phyloP scores from a whole-genome alignment of 176 grass and related monocot genomes.

The Eremochloa ophiuroides region DNA sequence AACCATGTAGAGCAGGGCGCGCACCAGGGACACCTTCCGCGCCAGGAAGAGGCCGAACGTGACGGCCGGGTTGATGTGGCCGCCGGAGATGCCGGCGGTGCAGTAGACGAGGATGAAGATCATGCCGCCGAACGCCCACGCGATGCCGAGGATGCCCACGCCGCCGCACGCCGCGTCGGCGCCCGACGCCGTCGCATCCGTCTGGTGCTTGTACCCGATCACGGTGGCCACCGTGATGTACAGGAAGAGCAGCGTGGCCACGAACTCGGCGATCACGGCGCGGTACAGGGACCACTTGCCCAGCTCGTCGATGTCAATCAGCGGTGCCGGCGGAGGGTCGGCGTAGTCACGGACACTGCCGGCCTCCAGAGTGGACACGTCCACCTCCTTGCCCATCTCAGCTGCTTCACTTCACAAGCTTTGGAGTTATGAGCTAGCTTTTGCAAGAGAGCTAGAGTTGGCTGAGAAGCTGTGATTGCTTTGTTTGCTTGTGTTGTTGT shows the following conservation, averaged over 20 bases:
- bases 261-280: constrained; percentile 57
- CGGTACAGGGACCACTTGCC: constrained; percentile 63
- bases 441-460: neutral
- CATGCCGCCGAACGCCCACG: constrained; percentile 83
- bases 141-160: constrained; percentile 66
- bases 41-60: constrained; percentile 79
- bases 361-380: constrained; percentile 24
- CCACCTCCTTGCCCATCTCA: constrained; percentile 40
- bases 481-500: neutral
- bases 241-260: constrained; percentile 60
- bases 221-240: constrained; percentile 52
- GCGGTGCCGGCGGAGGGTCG: constrained; percentile 39
- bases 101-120: constrained; percentile 98
- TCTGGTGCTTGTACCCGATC: constrained; percentile 51
- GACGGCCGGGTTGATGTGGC: constrained; percentile 42
- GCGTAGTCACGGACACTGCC: constrained; percentile 31
- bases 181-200: neutral
- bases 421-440: neutral
- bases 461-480: neutral
- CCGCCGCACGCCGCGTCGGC: constrained; percentile 47
- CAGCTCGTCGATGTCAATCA: constrained; percentile 52
- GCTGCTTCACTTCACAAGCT: neutral
- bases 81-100: constrained; percentile 97
- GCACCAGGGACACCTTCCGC: constrained; percentile 70
- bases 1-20: constrained; percentile 63